A percentile compares a stretch with the other conserved stretches of the same genome.
These are phyloP conservation scores for Hygrocybe coccinea DNA, from an alignment of 768 basidiomycete genomes.

Conservation along the genomic window DNA sequence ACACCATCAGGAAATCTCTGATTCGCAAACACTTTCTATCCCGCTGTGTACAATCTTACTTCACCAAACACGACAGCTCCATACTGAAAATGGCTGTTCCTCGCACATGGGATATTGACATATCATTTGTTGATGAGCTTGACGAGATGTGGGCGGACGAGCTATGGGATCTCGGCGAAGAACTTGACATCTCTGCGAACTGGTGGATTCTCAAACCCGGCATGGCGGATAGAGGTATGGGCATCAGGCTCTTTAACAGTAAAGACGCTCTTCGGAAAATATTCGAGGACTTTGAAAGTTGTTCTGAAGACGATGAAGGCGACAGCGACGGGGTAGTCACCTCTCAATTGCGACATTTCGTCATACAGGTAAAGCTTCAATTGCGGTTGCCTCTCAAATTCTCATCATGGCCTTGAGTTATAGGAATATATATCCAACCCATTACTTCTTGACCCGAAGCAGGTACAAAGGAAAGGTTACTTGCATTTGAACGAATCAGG, in stretches of 20 bases:
- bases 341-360: slow-evolving; percentile 91
- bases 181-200: slow-evolving; percentile 44
- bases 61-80: slow-evolving; percentile 64
- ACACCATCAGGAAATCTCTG: slow-evolving; percentile 85
- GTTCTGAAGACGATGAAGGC: slow-evolving; percentile 42
- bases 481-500: slow-evolving; percentile 7
- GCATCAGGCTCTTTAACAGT: slow-evolving; percentile 83
- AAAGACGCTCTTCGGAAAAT: slow-evolving; percentile 68
- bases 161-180: slow-evolving; percentile 74
- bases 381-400: slow-evolving; percentile 8
- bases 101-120: slow-evolving; percentile 75
- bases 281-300: slow-evolving; percentile 74
- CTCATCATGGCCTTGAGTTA: neutral
- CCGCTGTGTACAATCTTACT: slow-evolving; percentile 62
- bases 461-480: slow-evolving; percentile 31
- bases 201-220: slow-evolving; percentile 99
- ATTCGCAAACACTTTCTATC: slow-evolving; percentile 94
- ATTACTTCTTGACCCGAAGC: slow-evolving; percentile 67
- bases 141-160: slow-evolving; percentile 93
- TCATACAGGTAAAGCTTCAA: slow-evolving; percentile 73
- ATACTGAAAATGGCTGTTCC: slow-evolving; percentile 55
- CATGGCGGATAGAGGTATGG: slow-evolving; percentile 95
- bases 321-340: slow-evolving; percentile 59
- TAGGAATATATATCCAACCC: slow-evolving; percentile 86
- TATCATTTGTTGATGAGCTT: slow-evolving; percentile 88